Evolutionary conservation across 192 early-diverging fungal species (phyloP).

Genomic region (Coemansia sp.): DNA sequence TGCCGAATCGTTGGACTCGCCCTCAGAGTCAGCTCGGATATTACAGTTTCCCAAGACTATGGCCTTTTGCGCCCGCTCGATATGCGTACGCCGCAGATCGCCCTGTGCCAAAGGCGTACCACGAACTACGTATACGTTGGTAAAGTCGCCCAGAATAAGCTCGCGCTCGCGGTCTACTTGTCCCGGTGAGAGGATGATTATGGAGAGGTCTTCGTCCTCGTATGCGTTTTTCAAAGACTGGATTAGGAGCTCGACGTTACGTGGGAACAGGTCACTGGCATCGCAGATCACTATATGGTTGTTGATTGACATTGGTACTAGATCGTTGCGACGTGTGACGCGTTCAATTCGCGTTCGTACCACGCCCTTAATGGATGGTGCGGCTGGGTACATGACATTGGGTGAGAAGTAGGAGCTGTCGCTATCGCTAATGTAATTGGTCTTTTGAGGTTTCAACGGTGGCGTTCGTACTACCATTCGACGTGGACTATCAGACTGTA

Average conservation of each 20-base stretch:
- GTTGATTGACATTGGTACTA: conserved; percentile 15
- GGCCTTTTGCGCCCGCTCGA: conserved; percentile 40
- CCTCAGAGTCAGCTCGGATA: neutral
- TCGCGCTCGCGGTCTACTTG: conserved; percentile 14
- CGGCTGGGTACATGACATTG: neutral
- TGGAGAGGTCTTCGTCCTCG: conserved; percentile 29
- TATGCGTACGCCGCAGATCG: conserved; percentile 44
- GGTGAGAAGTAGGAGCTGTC: conserved; percentile 51
- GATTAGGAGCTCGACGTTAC: conserved; percentile 50
- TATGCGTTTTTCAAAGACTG: conserved; percentile 48
- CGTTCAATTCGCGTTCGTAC: conserved; percentile 11
- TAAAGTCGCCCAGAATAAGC: conserved; percentile 21
- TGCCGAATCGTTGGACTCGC: conserved; percentile 30
- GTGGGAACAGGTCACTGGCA: conserved; percentile 43
- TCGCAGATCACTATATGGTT: conserved; percentile 54
- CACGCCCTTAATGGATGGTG: conserved; percentile 12
- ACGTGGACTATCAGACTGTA: conserved; percentile 32
- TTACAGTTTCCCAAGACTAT: conserved; percentile 43
- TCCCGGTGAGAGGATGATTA: conserved; percentile 44
- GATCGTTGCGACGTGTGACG: conserved; percentile 12
- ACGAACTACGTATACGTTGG: conserved; percentile 43
- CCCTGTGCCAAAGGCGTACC: conserved; percentile 46
- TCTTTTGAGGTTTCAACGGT: neutral
- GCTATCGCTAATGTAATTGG: conserved; percentile 49
- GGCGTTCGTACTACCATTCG: conserved; percentile 21